These are phyloP conservation scores for Mycena haematopus DNA, from an alignment of 768 basidiomycete genomes.

Conservation along the genomic window DNA sequence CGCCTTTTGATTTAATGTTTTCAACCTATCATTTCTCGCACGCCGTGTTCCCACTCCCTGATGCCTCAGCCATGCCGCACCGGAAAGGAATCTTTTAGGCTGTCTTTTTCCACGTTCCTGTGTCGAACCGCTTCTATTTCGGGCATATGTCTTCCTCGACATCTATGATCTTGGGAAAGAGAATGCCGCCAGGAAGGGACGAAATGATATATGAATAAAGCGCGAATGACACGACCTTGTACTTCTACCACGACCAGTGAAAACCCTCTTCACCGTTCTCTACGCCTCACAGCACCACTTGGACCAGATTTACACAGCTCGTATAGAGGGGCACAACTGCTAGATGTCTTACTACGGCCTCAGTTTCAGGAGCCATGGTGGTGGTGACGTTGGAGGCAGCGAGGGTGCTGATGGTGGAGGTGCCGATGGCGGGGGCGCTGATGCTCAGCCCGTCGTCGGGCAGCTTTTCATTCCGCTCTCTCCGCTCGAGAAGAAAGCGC, in stretches of 20 bases:
- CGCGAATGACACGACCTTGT: conserved; percentile 4
- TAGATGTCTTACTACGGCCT: neutral
- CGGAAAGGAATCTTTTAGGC: too few relatives aligned
- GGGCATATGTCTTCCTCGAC: neutral
- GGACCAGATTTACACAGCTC: neutral
- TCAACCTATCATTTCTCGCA: too few relatives aligned
- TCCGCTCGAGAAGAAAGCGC: conserved; percentile 43
- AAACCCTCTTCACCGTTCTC: neutral
- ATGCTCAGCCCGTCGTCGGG: neutral
- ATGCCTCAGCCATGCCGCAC: neutral
- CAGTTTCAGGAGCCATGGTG: neutral
- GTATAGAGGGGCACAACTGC: neutral
- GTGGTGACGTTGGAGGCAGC: neutral
- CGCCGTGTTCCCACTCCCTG: neutral
- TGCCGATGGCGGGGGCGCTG: neutral
- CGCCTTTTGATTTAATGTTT: too few relatives aligned
- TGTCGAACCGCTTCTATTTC: neutral
- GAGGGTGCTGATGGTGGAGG: neutral
- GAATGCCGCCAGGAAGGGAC: too few relatives aligned
- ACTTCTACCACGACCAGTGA: neutral
- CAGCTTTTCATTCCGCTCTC: conserved; percentile 28
- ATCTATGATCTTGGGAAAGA: neutral
- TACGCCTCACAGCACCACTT: neutral
- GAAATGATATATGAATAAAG: neutral
- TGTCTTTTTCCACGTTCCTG: neutral